phyloP scores from a whole-genome alignment of 768 basidiomycete species.

The Cystofilobasidium capitatum region DNA sequence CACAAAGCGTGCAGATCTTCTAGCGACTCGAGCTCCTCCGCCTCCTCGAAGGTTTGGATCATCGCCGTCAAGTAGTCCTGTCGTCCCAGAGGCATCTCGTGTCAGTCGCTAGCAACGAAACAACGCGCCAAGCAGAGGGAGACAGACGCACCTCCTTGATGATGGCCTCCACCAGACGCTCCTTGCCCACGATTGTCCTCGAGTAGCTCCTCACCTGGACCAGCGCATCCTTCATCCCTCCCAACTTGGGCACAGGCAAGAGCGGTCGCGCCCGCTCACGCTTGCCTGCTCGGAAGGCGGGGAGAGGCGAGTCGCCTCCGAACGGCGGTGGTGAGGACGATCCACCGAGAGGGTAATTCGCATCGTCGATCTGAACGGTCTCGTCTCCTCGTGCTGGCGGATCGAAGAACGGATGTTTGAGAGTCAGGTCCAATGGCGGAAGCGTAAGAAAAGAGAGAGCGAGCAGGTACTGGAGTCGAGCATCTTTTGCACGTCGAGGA shows the following conservation, averaged over 20 bases:
- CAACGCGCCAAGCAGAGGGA: conserved; percentile 26
- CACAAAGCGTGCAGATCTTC: conserved; percentile 84
- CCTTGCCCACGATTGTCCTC: conserved; percentile 62
- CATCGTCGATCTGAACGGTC: not conserved
- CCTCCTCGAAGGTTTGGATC: conserved; percentile 71
- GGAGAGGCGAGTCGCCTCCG: conserved; percentile 10
- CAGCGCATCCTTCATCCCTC: not conserved
- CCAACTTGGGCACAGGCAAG: not conserved
- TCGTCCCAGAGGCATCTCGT: not conserved
- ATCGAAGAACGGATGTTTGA: not conserved
- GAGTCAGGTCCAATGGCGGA: not conserved
- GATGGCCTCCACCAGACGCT: conserved; percentile 81
- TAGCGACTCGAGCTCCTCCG: conserved; percentile 86
- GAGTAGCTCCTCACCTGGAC: conserved; percentile 56
- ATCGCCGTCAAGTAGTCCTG: conserved; percentile 82
- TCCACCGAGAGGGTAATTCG: not conserved
- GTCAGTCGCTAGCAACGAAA: not conserved
- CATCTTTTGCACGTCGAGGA: conserved; percentile 79
- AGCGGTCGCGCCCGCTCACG: not conserved
- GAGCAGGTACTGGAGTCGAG: conserved; percentile 20
- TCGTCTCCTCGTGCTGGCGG: not conserved
- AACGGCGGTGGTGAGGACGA: not conserved
- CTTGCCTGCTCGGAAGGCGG: not conserved
- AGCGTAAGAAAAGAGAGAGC: not conserved
- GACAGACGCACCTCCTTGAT: conserved; percentile 60